Percentiles rank a stretch among this genome's conserved stretches.
Conservation (phyloP, 176 grass and related monocot genomes). For the Avena atlantica region DNA sequence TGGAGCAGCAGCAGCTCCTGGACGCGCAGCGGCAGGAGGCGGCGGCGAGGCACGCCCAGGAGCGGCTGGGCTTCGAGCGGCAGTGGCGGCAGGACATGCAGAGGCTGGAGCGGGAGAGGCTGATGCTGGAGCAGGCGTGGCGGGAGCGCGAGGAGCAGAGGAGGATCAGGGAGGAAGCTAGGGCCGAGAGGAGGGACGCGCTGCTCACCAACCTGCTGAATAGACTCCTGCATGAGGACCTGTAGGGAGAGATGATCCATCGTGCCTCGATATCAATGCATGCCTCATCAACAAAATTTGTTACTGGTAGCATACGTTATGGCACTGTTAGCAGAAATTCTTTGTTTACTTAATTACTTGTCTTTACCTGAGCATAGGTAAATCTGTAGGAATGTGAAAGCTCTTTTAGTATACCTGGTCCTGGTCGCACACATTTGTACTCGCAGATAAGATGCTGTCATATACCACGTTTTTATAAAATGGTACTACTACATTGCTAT, state of each 20-base stretch:
- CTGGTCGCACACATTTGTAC: slow-evolving; percentile 4
- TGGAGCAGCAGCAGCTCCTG: slow-evolving; percentile 79
- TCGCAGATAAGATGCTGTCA: slow-evolving; percentile 25
- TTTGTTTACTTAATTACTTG: slow-evolving; percentile 34
- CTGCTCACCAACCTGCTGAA: slow-evolving; percentile 66
- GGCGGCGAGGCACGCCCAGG: slow-evolving; percentile 65
- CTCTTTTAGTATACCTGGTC: not conserved
- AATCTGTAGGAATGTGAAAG: slow-evolving; percentile 20
- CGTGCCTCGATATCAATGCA: not conserved
- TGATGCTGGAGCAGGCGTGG: slow-evolving; percentile 81
- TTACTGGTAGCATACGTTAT: slow-evolving; percentile 2
- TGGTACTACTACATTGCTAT: not conserved
- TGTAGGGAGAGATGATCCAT: slow-evolving; percentile 33
- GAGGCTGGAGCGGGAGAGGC: slow-evolving; percentile 76
- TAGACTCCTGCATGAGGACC: slow-evolving; percentile 68
- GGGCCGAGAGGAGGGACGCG: slow-evolving; percentile 70
- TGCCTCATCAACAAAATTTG: not conserved
- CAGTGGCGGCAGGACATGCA: slow-evolving; percentile 88
- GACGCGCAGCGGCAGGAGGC: slow-evolving; percentile 72
- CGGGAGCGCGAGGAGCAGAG: slow-evolving; percentile 88
- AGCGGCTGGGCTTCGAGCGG: slow-evolving; percentile 70
- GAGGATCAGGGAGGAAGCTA: slow-evolving; percentile 72
- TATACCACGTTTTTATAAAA: not conserved
- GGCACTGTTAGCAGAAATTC: not conserved
- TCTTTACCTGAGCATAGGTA: not conserved